Base-by-base conservation (phyloP, 345 rosid species). In the Citrus mangshanensis region DNA sequence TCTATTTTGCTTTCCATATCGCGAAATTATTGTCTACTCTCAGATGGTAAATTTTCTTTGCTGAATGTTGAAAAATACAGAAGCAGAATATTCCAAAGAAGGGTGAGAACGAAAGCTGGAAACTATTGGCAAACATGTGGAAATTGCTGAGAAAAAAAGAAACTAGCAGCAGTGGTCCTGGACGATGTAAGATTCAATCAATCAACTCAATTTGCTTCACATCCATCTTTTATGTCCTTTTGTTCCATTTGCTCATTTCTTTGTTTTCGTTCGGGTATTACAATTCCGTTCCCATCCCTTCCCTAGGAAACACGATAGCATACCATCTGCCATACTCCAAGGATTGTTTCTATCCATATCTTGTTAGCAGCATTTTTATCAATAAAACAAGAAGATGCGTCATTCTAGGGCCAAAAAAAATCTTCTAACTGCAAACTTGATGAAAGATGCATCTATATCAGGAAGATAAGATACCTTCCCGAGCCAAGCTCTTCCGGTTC, bases 91-190 rank as follows among this genome's bases (percentile, higher is more conserved):
- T 28, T 75, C 61, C 64, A 75, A 8, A 32, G 18, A 42, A 6
- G 0, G 22, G 12, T 0, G 78, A 63, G 46, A 28, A 5, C 1
- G 42, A 63, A 63, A 28, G 69, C 78, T 75, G 40, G 30, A 28
- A 42, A 62, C 10, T 22, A 10, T 34, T 16, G 30, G 10, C 59
- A 62, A 46, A 63, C 38, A 6, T 21, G 68, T 74, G 61, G n/a
- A 46, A 46, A 19, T 1, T 63, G 60, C 28, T 9, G 10, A 16
- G 37, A 42, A 40, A 27, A 27, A 7, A 24, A 8, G 37, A 9
- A 74, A 74, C 62, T 38, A 42, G 42, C 1, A 7, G 27, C 9
- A 13, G 71, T 64, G 71, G 71, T 75, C 78, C 78, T 64, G 34
- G n/a, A n/a, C 19, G 28, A 37, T 10, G 4, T 21, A 4, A 32